Base-by-base conservation (phyloP, 345 rosid genomes). In the Populus deltoides region DNA sequence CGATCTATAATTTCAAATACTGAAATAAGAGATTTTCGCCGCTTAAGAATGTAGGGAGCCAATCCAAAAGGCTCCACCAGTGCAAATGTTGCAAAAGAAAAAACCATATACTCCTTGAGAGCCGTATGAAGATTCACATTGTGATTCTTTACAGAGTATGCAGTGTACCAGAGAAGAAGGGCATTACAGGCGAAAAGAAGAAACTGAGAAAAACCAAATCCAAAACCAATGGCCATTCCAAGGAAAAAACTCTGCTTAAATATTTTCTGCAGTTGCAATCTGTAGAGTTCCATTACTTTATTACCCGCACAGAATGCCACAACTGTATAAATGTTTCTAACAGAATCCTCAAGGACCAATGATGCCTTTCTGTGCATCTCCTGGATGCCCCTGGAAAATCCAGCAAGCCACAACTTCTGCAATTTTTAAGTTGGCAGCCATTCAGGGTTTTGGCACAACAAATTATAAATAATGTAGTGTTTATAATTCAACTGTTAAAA, bases 361-460 rank as follows among this genome's bases (percentile, higher is more conserved):
- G 98, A 94, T 70, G 99, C 99, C 88, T 97, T 97, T 81, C 97
- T 80, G 81, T 97, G 99, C 99, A 94, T 94, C 90, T 94, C 98
- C 88, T 97, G 99, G 84, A 97, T 97, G 70, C 99, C 99, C 87
- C 90, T 89, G 33, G 99, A 97, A 85, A 97, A 97, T 85, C 99
- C 99, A 79, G 93, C 97, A n/a, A 97, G 98, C 99, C 99, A 97
- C 82, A 94, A 81, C 87, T 97, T 97, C 99, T 97, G 90, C 79
- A 91, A 80, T 45, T 76, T 43, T 57, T 71, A 76, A 70, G 75
- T 83, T 39, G 76, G 43, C 31, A 73, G 31, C 33, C 33, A 47
- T 72, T 79, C 79, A 75, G 73, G 38, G 59, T 53, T 71, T 55
- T 38, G 45, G 53, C 33, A 62, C 38, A 67, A 11, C 47, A 29